Conservation (phyloP, 768 basidiomycete species). For the Boletus fagicola region DNA sequence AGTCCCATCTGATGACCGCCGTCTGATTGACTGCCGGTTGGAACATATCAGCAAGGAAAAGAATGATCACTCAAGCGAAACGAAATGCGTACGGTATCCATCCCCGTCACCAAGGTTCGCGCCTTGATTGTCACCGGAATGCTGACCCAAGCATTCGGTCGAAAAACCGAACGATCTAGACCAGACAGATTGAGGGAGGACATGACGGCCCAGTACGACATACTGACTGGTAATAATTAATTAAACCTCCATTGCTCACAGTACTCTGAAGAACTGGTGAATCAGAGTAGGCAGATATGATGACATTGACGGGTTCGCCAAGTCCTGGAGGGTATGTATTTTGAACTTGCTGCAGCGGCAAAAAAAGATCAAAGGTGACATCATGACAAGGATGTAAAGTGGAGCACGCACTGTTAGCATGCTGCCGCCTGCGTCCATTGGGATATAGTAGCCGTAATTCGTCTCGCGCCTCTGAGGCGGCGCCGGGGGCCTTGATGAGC, state of each 20-base stretch:
- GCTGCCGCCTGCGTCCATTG: slow-evolving; percentile 54
- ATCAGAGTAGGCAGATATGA: slow-evolving; percentile 78
- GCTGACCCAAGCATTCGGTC: slow-evolving; percentile 83
- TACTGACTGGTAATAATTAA: slow-evolving; percentile 79
- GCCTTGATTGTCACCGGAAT: slow-evolving; percentile 61
- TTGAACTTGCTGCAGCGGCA: slow-evolving; percentile 44
- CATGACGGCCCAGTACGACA: not conserved
- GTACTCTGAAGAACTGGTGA: slow-evolving; percentile 60
- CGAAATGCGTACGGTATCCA: slow-evolving; percentile 55
- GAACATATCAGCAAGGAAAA: not conserved
- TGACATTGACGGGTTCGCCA: slow-evolving; percentile 84
- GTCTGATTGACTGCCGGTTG: slow-evolving; percentile 68
- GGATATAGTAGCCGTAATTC: slow-evolving; percentile 56
- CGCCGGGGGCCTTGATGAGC: not conserved
- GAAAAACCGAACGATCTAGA: slow-evolving; percentile 64
- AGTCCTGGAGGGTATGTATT: slow-evolving; percentile 66
- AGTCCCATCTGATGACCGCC: slow-evolving; percentile 82
- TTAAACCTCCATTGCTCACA: slow-evolving; percentile 64
- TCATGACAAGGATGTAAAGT: not conserved
- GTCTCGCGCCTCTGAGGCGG: slow-evolving; percentile 23
- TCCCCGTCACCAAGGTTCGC: slow-evolving; percentile 85
- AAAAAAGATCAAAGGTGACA: not conserved
- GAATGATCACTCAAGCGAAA: not conserved
- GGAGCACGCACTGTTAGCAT: slow-evolving; percentile 62
- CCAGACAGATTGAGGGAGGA: not conserved